phyloP scores from a whole-genome alignment of 805 yeast species.

The Candida easanensis region DNA sequence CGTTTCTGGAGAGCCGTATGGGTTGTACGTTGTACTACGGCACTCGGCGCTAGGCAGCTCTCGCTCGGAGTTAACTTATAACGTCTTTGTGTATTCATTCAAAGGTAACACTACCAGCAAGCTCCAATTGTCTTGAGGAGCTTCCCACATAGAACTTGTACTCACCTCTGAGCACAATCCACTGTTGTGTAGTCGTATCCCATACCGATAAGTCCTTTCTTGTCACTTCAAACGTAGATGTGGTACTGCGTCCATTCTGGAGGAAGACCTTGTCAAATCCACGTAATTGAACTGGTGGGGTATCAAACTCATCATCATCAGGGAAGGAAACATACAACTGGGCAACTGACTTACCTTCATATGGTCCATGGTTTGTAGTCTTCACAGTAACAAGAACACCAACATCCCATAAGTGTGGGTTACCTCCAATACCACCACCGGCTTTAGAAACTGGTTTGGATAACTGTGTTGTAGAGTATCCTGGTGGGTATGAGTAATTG shows the following conservation, averaged over 20 bases:
- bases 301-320: constrained; percentile 30
- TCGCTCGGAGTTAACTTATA: too few relatives aligned
- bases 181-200: constrained; percentile 46
- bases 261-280: constrained; percentile 53
- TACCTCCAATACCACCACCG: constrained; percentile 53
- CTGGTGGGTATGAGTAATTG: constrained; percentile 30
- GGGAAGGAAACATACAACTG: constrained; percentile 55
- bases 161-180: constrained; percentile 54
- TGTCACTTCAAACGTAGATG: constrained; percentile 39
- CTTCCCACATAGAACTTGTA: constrained; percentile 48
- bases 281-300: constrained; percentile 49
- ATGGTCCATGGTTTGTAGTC: constrained; percentile 46
- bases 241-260: constrained; percentile 34
- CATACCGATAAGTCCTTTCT: constrained; percentile 47
- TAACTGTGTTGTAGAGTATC: constrained; percentile 27
- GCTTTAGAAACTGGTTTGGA: constrained; percentile 23
- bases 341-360: constrained; percentile 45
- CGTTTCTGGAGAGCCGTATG: background rate
- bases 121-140: constrained; percentile 41
- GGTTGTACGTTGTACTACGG: background rate
- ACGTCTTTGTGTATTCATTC: background rate
- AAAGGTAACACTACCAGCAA: constrained; percentile 30
- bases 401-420: constrained; percentile 53
- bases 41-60: background rate
- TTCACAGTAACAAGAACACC: constrained; percentile 42